These are phyloP conservation scores for Ascochyta viciae-villosae DNA, from an alignment of 2,329 filamentous ascomycete genomes.

Conservation along the genomic window DNA sequence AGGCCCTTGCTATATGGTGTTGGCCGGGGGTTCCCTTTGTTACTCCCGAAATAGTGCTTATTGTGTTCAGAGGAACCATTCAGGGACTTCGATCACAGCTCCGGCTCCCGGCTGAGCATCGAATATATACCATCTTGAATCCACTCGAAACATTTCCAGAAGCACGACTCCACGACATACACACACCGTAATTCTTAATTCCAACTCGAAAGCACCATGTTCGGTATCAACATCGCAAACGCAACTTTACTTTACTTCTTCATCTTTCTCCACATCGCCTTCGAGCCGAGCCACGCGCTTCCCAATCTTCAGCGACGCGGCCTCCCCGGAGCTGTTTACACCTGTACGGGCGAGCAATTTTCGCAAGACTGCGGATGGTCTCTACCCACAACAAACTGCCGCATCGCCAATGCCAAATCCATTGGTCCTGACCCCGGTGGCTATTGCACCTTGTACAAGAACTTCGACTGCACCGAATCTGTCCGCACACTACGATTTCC, in stretches of 20 bases:
- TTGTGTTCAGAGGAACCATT: conserved; percentile 6
- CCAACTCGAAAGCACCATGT: background rate
- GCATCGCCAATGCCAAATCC: conserved; percentile 33
- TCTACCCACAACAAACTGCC: conserved; percentile 30
- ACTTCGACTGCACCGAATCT: conserved; percentile 30
- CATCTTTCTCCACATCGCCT: conserved; percentile 18
- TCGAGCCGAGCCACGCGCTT: conserved; percentile 18
- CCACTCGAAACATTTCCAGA: background rate
- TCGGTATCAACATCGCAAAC: conserved; percentile 2
- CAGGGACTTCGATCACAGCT: conserved; percentile 7
- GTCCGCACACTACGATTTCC: conserved; percentile 36
- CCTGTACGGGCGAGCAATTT: conserved; percentile 39
- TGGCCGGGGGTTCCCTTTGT: conserved; percentile 5
- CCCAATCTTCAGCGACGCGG: conserved; percentile 35
- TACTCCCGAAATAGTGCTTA: conserved; percentile 8
- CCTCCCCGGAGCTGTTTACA: conserved; percentile 47
- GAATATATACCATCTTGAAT: background rate
- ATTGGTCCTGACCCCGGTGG: conserved; percentile 44
- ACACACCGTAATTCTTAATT: conserved; percentile 15
- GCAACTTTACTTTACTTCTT: conserved; percentile 12
- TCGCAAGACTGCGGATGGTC: conserved; percentile 40
- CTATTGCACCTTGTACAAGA: conserved; percentile 35
- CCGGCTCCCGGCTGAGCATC: background rate
- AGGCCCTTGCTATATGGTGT: background rate
- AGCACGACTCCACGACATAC: conserved; percentile 10